phyloP scores from a whole-genome alignment of 2,329 filamentous ascomycete genomes.

The Xylariomycetidae sp. region DNA sequence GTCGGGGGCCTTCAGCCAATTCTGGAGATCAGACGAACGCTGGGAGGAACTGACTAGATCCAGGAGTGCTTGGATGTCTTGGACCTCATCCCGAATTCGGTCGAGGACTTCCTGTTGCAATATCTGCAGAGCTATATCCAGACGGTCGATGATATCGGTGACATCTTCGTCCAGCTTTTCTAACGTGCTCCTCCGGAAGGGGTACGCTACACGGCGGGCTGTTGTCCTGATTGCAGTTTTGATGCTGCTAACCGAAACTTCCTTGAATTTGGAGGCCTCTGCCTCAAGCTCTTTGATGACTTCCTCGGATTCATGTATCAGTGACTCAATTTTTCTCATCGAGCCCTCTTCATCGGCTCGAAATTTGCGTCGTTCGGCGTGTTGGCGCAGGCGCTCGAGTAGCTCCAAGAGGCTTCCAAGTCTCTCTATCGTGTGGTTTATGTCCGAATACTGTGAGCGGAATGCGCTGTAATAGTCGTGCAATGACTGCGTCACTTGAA shows the following conservation, averaged over 20 bases:
- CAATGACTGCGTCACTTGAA: too few relatives aligned
- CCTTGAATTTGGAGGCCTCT: slow-evolving; percentile 7
- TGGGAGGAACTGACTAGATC: background rate
- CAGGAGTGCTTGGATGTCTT: background rate
- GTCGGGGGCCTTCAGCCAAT: slow-evolving; percentile 32
- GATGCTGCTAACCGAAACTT: slow-evolving; percentile 4
- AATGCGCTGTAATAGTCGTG: too few relatives aligned
- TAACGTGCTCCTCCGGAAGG: slow-evolving; percentile 2
- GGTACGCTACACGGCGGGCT: slow-evolving; percentile 1
- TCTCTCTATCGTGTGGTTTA: too few relatives aligned
- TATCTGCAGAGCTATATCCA: background rate
- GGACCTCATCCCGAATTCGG: background rate
- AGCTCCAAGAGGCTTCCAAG: too few relatives aligned
- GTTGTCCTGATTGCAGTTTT: background rate
- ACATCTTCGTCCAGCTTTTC: slow-evolving; percentile 1
- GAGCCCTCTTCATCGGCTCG: slow-evolving; percentile 3
- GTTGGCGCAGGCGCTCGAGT: too few relatives aligned
- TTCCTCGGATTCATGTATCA: slow-evolving; percentile 3
- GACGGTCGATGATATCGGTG: background rate
- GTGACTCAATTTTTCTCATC: slow-evolving; percentile 3
- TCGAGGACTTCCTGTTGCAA: background rate
- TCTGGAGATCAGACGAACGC: slow-evolving; percentile 8
- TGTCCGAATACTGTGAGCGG: too few relatives aligned
- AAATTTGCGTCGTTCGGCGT: slow-evolving; percentile 1
- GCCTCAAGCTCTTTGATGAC: slow-evolving; percentile 3